phyloP scores from a whole-genome alignment of 2,329 filamentous ascomycete genomes.

The Zelopaecilomyces penicillatus region DNA sequence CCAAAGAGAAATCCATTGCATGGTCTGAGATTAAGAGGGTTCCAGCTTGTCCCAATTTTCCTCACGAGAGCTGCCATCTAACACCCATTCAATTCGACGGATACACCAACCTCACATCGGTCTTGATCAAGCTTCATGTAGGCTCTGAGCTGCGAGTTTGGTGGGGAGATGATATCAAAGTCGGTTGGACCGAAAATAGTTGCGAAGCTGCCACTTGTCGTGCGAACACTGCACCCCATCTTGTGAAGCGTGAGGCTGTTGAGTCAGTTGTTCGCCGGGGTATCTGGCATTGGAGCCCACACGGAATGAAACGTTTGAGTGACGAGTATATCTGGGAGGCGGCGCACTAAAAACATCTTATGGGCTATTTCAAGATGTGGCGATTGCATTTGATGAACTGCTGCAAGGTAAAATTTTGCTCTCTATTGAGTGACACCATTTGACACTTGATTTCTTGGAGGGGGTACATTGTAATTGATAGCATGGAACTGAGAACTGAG shows the following conservation, averaged over 20 bases:
- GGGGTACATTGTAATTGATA: slow-evolving; percentile 22
- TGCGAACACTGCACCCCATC: slow-evolving; percentile 15
- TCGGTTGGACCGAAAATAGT: slow-evolving; percentile 34
- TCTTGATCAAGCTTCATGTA: slow-evolving; percentile 30
- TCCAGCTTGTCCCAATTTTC: slow-evolving; percentile 28
- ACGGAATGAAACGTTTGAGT: slow-evolving; percentile 24
- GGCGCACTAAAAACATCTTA: slow-evolving; percentile 16
- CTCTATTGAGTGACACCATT: slow-evolving; percentile 22
- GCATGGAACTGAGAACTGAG: slow-evolving; percentile 15
- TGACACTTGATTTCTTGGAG: slow-evolving; percentile 27
- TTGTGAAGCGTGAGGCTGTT: slow-evolving; percentile 24
- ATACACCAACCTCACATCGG: slow-evolving; percentile 30
- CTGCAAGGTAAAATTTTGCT: slow-evolving; percentile 21
- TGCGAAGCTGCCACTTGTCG: slow-evolving; percentile 31
- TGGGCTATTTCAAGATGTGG: slow-evolving; percentile 7
- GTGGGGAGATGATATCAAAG: slow-evolving; percentile 33
- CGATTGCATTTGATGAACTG: slow-evolving; percentile 17
- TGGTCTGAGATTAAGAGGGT: slow-evolving; percentile 32
- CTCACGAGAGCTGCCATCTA: slow-evolving; percentile 24
- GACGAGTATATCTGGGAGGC: slow-evolving; percentile 24
- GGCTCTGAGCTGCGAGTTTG: slow-evolving; percentile 29
- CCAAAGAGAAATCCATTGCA: slow-evolving; percentile 27
- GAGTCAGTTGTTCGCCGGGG: slow-evolving; percentile 22
- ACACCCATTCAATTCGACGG: slow-evolving; percentile 28
- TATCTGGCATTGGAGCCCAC: slow-evolving; percentile 26